phyloP scores from a whole-genome alignment of 2,329 filamentous ascomycete genomes.

The Aspergillus aculeatinus region DNA sequence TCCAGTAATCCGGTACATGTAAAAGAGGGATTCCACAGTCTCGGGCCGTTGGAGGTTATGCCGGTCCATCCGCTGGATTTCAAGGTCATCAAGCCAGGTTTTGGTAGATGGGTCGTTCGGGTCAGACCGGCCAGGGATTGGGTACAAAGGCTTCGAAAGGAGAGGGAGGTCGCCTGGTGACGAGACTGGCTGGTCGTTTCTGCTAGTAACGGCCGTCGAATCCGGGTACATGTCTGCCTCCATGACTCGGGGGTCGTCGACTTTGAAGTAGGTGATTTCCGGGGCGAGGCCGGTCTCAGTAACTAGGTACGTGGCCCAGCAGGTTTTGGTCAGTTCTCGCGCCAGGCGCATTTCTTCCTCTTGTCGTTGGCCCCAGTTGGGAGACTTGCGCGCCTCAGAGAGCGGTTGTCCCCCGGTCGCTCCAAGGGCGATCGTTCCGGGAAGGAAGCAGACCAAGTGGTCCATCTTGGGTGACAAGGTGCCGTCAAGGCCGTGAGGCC shows the following conservation, averaged over 20 bases:
- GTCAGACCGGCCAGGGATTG: slow-evolving; percentile 10
- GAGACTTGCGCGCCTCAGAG: slow-evolving; percentile 68
- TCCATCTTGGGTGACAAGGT: slow-evolving; percentile 88
- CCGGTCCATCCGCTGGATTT: slow-evolving; percentile 75
- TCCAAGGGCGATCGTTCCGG: slow-evolving; percentile 87
- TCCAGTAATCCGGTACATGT: slow-evolving; percentile 98
- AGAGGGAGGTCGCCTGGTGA: slow-evolving; percentile 30
- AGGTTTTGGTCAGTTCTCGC: slow-evolving; percentile 89
- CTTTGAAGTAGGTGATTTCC: slow-evolving; percentile 89
- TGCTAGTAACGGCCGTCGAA: slow-evolving; percentile 29
- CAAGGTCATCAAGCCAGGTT: slow-evolving; percentile 73
- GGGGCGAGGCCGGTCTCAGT: slow-evolving; percentile 89
- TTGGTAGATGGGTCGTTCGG: slow-evolving; percentile 22
- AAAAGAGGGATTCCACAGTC: slow-evolving; percentile 93
- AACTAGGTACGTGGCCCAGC: slow-evolving; percentile 94
- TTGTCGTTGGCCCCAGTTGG: slow-evolving; percentile 72
- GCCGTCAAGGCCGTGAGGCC: slow-evolving; percentile 68
- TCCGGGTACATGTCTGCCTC: slow-evolving; percentile 40
- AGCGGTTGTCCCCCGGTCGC: slow-evolving; percentile 78
- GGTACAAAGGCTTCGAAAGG: slow-evolving; percentile 37
- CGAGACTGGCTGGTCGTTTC: slow-evolving; percentile 28
- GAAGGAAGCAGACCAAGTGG: slow-evolving; percentile 95
- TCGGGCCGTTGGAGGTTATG: slow-evolving; percentile 96
- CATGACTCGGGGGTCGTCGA: slow-evolving; percentile 64
- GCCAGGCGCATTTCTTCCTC: slow-evolving; percentile 87